Conservation (phyloP, 1,284 basidiomycete genomes). For the Tremellales sp. region DNA sequence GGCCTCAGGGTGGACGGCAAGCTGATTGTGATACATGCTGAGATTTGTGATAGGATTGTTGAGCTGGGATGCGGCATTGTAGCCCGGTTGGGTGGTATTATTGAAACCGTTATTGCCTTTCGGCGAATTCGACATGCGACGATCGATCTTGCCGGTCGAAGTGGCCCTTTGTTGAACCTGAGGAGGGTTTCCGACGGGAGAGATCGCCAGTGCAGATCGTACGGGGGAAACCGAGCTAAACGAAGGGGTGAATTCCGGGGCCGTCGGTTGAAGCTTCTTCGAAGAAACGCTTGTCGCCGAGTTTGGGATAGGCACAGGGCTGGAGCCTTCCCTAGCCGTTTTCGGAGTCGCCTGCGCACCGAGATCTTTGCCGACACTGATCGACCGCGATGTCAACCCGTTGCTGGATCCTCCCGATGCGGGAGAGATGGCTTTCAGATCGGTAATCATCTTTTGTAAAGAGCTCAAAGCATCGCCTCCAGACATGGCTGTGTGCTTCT, state of each 20-base stretch:
- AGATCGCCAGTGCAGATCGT: conserved; percentile 22
- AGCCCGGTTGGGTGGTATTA: neutral
- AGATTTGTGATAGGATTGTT: conserved; percentile 15
- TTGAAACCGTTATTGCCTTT: conserved; percentile 5
- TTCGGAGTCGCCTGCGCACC: conserved; percentile 1
- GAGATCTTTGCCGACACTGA: conserved; percentile 15
- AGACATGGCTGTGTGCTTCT: conserved; percentile 30
- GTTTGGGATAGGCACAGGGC: conserved; percentile 19
- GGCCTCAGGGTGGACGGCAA: conserved; percentile 20
- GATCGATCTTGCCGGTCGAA: conserved; percentile 17
- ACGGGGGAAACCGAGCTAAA: conserved; percentile 33
- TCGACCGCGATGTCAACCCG: conserved; percentile 17
- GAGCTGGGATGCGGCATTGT: conserved; percentile 6
- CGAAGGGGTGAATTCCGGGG: conserved; percentile 46
- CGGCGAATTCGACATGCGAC: conserved; percentile 16
- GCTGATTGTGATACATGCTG: conserved; percentile 14
- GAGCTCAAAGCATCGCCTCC: conserved; percentile 37
- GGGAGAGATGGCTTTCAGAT: conserved; percentile 39
- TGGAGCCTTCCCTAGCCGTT: conserved; percentile 4
- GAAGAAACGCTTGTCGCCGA: conserved; percentile 11
- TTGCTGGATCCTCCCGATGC: conserved; percentile 11
- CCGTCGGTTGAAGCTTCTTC: conserved; percentile 47
- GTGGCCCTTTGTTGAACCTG: conserved; percentile 17
- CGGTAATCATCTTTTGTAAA: conserved; percentile 46
- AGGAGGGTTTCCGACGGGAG: conserved; percentile 11